A percentile compares a stretch with the other conserved stretches of the same genome.
Evolutionary conservation across 2,329 filamentous ascomycete genomes (phyloP).

Genomic region (Albifimbria verrucaria): DNA sequence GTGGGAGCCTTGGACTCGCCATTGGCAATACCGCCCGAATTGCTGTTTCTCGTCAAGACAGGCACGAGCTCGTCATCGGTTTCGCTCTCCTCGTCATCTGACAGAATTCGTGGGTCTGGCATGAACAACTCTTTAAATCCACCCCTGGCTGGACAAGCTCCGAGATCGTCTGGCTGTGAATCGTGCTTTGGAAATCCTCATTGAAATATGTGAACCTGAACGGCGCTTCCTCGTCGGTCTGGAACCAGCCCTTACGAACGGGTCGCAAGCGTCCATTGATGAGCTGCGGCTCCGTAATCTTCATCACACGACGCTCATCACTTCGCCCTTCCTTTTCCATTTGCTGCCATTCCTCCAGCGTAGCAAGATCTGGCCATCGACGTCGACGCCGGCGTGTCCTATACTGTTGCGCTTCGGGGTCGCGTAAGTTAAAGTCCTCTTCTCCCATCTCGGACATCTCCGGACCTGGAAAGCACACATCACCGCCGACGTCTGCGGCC

Average conservation of each 20-base stretch:
- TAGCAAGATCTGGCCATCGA: constrained; percentile 81
- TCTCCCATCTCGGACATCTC: constrained; percentile 74
- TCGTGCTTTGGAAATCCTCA: constrained; percentile 91
- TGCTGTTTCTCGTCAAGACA: constrained; percentile 14
- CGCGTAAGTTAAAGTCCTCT: constrained; percentile 60
- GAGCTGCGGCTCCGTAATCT: constrained; percentile 88
- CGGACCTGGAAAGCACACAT: constrained; percentile 85
- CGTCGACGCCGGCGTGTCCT: constrained; percentile 57
- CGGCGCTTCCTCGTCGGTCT: constrained; percentile 82
- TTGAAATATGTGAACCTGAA: constrained; percentile 99
- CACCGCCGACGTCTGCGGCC: constrained; percentile 68
- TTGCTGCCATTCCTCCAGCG: constrained; percentile 84
- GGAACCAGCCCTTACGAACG: constrained; percentile 76
- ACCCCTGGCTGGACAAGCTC: constrained; percentile 84
- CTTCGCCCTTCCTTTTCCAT: constrained; percentile 83
- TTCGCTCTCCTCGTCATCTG: constrained; percentile 67
- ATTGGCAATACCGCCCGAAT: constrained; percentile 22
- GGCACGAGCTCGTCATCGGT: constrained; percentile 25
- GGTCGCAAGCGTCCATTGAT: constrained; percentile 86
- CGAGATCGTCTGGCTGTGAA: constrained; percentile 93
- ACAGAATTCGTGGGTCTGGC: constrained; percentile 75
- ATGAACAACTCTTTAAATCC: constrained; percentile 87
- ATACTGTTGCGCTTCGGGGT: constrained; percentile 29
- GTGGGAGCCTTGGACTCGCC: constrained; percentile 42
- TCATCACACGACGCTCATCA: constrained; percentile 80